These are phyloP conservation scores for Bipolaris gigantea DNA, from an alignment of 2,329 filamentous ascomycete genomes.

Conservation along the genomic window DNA sequence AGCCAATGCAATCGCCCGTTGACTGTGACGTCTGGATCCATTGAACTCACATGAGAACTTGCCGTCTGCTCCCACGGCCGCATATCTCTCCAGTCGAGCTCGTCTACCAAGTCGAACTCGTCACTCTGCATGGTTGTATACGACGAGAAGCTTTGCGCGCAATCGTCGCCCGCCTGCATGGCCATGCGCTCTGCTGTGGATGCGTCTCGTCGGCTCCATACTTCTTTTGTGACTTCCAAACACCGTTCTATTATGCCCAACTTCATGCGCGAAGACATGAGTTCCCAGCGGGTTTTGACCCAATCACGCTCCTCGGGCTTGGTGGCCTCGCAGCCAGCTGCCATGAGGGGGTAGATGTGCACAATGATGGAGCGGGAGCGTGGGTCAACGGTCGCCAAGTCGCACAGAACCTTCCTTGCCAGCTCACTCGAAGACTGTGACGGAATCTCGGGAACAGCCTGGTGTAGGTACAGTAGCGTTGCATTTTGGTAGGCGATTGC, in stretches of 20 bases:
- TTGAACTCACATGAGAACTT: constrained; percentile 38
- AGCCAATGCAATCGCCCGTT: constrained; percentile 69
- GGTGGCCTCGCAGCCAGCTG: constrained; percentile 66
- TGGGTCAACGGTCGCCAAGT: constrained; percentile 65
- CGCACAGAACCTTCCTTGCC: constrained; percentile 63
- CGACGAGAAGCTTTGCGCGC: constrained; percentile 12
- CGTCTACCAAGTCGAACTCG: constrained; percentile 3
- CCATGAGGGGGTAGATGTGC: constrained; percentile 70
- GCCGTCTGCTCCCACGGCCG: background rate
- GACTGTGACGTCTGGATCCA: constrained; percentile 65
- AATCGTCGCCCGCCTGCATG: background rate
- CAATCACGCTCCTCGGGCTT: constrained; percentile 63
- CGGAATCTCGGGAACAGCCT: constrained; percentile 69
- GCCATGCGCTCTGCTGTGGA: constrained; percentile 45
- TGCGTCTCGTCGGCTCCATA: constrained; percentile 65
- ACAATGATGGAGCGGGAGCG: constrained; percentile 66
- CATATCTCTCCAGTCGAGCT: constrained; percentile 10
- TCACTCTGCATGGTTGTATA: constrained; percentile 27
- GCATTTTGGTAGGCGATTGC: constrained; percentile 69
- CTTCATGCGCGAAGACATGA: constrained; percentile 64
- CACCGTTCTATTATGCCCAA: constrained; percentile 70
- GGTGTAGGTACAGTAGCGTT: constrained; percentile 66
- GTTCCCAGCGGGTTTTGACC: constrained; percentile 64
- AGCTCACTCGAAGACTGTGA: constrained; percentile 60
- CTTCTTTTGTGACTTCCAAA: constrained; percentile 65